phyloP scores from a whole-genome alignment of 768 basidiomycete genomes.

The Neoboletus subvelutipes region DNA sequence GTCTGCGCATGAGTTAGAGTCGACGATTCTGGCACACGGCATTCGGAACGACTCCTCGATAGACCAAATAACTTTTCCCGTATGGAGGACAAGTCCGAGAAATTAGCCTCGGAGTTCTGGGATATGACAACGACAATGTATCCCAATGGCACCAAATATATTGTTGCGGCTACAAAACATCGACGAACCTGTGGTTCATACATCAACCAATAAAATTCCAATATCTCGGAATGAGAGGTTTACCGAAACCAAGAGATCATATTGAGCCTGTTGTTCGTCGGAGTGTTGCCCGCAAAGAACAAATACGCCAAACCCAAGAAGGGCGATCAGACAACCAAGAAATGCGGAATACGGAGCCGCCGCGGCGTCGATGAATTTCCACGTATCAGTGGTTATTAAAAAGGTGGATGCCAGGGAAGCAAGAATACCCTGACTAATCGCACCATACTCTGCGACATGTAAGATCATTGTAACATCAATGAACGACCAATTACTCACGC shows the following conservation, averaged over 20 bases:
- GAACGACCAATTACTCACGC: conserved; percentile 17
- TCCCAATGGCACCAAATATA: conserved; percentile 7
- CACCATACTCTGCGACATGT: conserved; percentile 30
- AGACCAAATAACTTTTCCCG: neutral
- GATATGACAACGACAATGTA: conserved; percentile 1
- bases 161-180: neutral
- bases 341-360: conserved; percentile 13
- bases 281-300: neutral
- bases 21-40: conserved; percentile 21
- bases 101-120: neutral
- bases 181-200: conserved; percentile 4
- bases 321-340: conserved; percentile 19
- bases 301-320: conserved; percentile 10
- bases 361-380: conserved; percentile 5
- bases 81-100: conserved; percentile 2
- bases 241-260: conserved; percentile 16
- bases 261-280: neutral
- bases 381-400: conserved; percentile 9
- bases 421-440: conserved; percentile 25
- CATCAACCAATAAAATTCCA: neutral
- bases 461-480: neutral
- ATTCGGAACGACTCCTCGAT: conserved; percentile 6
- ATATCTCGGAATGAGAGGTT: neutral
- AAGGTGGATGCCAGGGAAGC: conserved; percentile 8
- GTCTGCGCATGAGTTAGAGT: conserved; percentile 16